Evolutionary conservation across 352 stramenopile genomes (phyloP).

Genomic region (Phytopythium aichiense): DNA sequence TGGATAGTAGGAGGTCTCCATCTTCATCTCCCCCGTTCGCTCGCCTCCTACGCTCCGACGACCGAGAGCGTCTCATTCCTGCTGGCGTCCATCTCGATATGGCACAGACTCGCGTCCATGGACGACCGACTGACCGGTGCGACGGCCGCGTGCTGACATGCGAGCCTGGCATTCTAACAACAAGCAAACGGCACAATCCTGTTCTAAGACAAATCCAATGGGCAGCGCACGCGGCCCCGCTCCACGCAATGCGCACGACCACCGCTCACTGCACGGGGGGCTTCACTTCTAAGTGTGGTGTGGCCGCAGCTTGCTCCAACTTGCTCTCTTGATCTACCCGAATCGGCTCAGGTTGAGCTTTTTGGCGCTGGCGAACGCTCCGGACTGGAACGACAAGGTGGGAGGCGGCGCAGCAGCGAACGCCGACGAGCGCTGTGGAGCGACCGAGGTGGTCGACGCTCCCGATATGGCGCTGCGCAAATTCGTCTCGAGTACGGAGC

Average conservation of each 20-base stretch:
- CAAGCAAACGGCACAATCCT: neutral
- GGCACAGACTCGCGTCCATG: neutral
- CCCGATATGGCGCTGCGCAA: slow-evolving; percentile 40
- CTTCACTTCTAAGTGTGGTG: neutral
- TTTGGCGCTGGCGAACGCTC: slow-evolving; percentile 9
- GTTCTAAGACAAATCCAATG: neutral
- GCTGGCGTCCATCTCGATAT: neutral
- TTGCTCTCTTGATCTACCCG: slow-evolving; percentile 12
- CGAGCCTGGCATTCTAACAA: neutral
- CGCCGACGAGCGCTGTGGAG: neutral
- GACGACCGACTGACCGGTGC: neutral
- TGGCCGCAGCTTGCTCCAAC: neutral
- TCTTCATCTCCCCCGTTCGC: neutral
- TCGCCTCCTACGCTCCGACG: neutral
- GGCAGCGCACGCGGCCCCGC: neutral
- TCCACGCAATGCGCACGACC: neutral
- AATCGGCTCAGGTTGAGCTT: slow-evolving; percentile 55
- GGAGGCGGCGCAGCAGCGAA: neutral
- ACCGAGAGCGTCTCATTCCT: neutral
- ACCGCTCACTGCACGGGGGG: neutral
- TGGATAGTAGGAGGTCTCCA: neutral
- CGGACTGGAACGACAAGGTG: slow-evolving; percentile 1
- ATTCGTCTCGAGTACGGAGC: slow-evolving; percentile 34
- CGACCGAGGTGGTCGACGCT: slow-evolving; percentile 7
- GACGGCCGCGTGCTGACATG: neutral